phyloP scores from a whole-genome alignment of 2,329 filamentous ascomycete genomes.

The Leptographium procerum region DNA sequence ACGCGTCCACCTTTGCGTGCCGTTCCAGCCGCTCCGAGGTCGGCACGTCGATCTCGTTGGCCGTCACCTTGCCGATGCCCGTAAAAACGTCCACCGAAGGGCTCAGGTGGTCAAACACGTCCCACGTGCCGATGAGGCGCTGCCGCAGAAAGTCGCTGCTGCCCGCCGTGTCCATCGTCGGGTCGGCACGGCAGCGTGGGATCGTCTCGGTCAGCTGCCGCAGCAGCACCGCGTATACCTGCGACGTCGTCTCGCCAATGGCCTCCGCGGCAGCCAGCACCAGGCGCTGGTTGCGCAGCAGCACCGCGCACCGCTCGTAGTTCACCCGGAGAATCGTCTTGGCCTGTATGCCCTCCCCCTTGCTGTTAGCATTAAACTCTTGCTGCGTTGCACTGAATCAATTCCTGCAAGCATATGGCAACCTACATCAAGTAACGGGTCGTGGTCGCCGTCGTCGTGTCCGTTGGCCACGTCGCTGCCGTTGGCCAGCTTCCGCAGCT shows the following conservation, averaged over 20 bases:
- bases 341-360: constrained; percentile 38
- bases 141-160: constrained; percentile 20
- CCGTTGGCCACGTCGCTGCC: constrained; percentile 32
- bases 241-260: constrained; percentile 62
- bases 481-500: constrained; percentile 44
- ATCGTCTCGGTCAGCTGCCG: constrained; percentile 58
- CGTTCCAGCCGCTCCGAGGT: constrained; percentile 35
- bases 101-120: constrained; percentile 44
- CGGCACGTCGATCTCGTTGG: constrained; percentile 32
- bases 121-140: constrained; percentile 38
- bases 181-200: constrained; percentile 52
- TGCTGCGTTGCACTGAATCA: neutral
- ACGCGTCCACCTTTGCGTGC: constrained; percentile 15
- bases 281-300: constrained; percentile 68
- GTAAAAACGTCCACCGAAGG: constrained; percentile 39
- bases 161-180: constrained; percentile 33
- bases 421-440: constrained; percentile 39
- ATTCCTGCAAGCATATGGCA: neutral
- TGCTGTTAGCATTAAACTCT: constrained; percentile 19
- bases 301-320: constrained; percentile 72
- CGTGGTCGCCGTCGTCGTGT: constrained; percentile 28
- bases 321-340: constrained; percentile 70
- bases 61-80: constrained; percentile 45
- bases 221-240: constrained; percentile 67
- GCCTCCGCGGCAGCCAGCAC: constrained; percentile 59